These are phyloP conservation scores for Clonostachys byssicola DNA, from an alignment of 2,329 filamentous ascomycete species.

Conservation along the genomic window DNA sequence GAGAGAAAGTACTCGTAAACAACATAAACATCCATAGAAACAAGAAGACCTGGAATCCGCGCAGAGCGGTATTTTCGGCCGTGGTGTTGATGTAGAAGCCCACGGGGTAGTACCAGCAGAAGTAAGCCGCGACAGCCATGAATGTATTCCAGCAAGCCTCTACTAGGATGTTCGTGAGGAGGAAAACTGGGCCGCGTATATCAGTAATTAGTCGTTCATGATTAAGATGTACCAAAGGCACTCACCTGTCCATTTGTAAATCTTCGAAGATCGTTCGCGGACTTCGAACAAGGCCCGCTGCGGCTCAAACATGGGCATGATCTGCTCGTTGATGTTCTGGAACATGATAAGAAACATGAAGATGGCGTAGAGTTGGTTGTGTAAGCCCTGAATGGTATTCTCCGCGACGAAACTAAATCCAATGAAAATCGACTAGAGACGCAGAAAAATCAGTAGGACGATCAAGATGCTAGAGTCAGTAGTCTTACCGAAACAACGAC, in stretches of 20 bases:
- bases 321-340: conserved; percentile 71
- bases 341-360: conserved; percentile 83
- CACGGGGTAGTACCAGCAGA: conserved; percentile 59
- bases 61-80: conserved; percentile 22
- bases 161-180: conserved; percentile 76
- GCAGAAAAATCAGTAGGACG: too few relatives aligned
- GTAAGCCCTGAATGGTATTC: conserved; percentile 64
- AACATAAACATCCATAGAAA: conserved; percentile 62
- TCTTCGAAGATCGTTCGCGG: conserved; percentile 77
- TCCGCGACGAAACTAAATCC: conserved; percentile 59
- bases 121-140: conserved; percentile 30
- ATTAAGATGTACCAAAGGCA: conserved; percentile 79
- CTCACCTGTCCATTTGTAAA: conserved; percentile 81
- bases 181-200: conserved; percentile 50
- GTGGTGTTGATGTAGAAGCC: conserved; percentile 51
- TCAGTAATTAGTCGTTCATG: conserved; percentile 48
- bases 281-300: conserved; percentile 80
- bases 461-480: too few relatives aligned
- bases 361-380: conserved; percentile 82
- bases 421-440: conserved; percentile 49
- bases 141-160: conserved; percentile 79
- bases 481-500: conserved; percentile 32
- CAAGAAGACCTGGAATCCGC: conserved; percentile 62
- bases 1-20: conserved; percentile 64
- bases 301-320: conserved; percentile 81